Evolutionary conservation across 2,329 filamentous ascomycete genomes (phyloP).

Genomic region (Pseudogymnoascus sp.): DNA sequence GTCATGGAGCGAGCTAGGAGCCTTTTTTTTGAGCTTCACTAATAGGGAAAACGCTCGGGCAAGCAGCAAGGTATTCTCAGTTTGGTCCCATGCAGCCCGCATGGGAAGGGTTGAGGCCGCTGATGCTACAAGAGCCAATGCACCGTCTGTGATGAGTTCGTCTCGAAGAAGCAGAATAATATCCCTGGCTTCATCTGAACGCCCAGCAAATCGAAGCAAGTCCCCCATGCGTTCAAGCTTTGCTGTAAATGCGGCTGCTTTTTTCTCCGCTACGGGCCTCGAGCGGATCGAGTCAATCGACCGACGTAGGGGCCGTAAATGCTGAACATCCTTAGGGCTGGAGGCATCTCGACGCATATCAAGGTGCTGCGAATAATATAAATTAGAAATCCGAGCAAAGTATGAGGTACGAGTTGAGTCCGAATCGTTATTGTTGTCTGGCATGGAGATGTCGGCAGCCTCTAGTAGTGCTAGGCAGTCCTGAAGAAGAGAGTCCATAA

Average conservation of each 20-base stretch:
- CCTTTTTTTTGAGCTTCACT: constrained; percentile 49
- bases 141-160: constrained; percentile 51
- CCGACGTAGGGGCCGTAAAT: constrained; percentile 52
- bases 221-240: constrained; percentile 65
- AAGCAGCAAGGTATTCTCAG: constrained; percentile 44
- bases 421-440: constrained; percentile 10
- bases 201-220: constrained; percentile 45
- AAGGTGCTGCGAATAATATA: constrained; percentile 60
- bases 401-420: constrained; percentile 37
- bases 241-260: constrained; percentile 50
- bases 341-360: constrained; percentile 40
- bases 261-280: constrained; percentile 46
- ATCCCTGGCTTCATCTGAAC: constrained; percentile 49
- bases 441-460: constrained; percentile 34
- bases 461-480: constrained; percentile 50
- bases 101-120: constrained; percentile 45
- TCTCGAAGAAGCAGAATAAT: constrained; percentile 55
- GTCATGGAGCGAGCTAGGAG: constrained; percentile 50
- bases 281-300: constrained; percentile 57
- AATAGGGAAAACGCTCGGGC: constrained; percentile 54
- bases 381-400: constrained; percentile 61
- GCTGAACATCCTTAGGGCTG: constrained; percentile 35
- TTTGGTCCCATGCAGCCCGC: constrained; percentile 44
- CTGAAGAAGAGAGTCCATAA: constrained; percentile 49
- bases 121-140: constrained; percentile 46